Evolutionary conservation across 2,329 filamentous ascomycete genomes (phyloP), one percentile per base, ranked within the genome.

Genomic region (Colletotrichum scovillei): DNA sequence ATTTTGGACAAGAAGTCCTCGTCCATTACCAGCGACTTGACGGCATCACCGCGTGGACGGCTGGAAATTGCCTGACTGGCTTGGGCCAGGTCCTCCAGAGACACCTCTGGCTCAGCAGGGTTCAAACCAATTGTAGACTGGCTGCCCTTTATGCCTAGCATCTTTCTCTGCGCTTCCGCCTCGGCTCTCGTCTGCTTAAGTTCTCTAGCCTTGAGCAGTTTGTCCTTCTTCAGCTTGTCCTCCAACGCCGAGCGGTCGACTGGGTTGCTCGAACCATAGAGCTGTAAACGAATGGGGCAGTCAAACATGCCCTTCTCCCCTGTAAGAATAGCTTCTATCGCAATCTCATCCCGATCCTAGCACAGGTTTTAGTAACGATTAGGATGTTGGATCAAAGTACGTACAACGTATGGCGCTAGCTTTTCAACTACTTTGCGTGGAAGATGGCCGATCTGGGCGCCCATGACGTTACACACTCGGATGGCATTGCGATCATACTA

Each of bases 401-500:
- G 78, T 81, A 92, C 92, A 79, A 97, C 87, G 79, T 94, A 95
- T 2, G 88, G 89, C 0, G 94, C 91, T 66, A 98, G 83, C 81
- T 93, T 96, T n/a, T 86, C 84, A 0, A 92, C 94, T 26, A 94
- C 79, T 1, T 83, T 86, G 14, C 90, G 86, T 7, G 93, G 92
- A 53, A 97, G 86, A 81, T 97, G 94, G 0, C 95, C 95, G 77
- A 97, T 94, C 78, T 97, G 94, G 8, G 82, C 80, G 19, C 90
- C 89, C 78, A 93, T 88, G 16, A 95, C 93, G 80, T 97, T 97
- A 77, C 93, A 88, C 1, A 97, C 90, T 5, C 91, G 89, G 70
- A 97, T 94, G 0, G 94, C 94, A 82, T 97, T 97, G 6, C 76
- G 75, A 79, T 97, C 94, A 78, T 93, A 94, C 76, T 85, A 65